Conservation (phyloP, 1,284 basidiomycete species). For the Agaricales sp. region DNA sequence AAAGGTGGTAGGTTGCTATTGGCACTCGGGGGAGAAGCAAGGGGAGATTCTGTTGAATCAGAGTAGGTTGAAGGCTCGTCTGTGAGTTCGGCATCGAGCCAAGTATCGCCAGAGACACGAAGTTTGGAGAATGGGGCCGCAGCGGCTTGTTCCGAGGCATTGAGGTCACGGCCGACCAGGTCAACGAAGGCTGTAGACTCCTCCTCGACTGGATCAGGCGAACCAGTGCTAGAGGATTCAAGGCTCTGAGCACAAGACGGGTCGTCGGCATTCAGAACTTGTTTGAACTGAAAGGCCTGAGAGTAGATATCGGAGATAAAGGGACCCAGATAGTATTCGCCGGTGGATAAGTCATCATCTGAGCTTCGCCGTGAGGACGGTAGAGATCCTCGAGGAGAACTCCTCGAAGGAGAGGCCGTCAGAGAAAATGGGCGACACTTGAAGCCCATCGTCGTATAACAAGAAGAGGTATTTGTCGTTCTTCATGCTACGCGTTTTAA, state of each 20-base stretch:
- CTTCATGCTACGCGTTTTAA: too few relatives aligned
- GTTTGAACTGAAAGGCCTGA: neutral
- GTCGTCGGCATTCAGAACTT: neutral
- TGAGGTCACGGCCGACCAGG: conserved; percentile 29
- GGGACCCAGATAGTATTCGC: neutral
- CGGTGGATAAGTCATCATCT: neutral
- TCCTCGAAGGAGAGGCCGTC: too few relatives aligned
- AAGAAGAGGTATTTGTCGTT: too few relatives aligned
- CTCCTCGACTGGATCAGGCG: conserved; percentile 10
- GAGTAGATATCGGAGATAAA: neutral
- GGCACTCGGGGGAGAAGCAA: conserved; percentile 3
- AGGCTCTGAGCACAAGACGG: too few relatives aligned
- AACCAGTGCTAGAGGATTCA: neutral
- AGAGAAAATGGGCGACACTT: too few relatives aligned
- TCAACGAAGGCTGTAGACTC: conserved; percentile 21
- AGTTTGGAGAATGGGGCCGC: conserved; percentile 26
- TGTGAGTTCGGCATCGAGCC: conserved; percentile 15
- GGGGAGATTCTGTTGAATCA: neutral
- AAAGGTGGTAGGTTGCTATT: neutral
- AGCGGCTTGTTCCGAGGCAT: conserved; percentile 21
- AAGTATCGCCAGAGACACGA: conserved; percentile 21
- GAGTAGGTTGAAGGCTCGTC: conserved; percentile 14
- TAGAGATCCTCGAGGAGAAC: too few relatives aligned
- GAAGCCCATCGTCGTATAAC: too few relatives aligned
- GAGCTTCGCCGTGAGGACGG: too few relatives aligned